These are phyloP conservation scores for Brassica nigra DNA, from an alignment of 345 rosid genomes.

Conservation along the genomic window DNA sequence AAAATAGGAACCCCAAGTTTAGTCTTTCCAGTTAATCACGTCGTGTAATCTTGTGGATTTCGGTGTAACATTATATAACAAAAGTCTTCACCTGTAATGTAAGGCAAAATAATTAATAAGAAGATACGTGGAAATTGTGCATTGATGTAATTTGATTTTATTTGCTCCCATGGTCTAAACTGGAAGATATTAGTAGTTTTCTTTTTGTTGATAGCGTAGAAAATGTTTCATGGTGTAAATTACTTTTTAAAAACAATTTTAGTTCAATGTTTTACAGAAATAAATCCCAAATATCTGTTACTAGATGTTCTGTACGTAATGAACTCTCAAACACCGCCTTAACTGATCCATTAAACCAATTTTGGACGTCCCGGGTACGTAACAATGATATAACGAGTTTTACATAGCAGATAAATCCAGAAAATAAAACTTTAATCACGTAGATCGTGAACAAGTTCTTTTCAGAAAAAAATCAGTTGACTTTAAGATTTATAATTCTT, in stretches of 20 bases:
- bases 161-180: not conserved
- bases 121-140: not conserved
- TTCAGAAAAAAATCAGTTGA: not conserved
- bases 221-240: not conserved
- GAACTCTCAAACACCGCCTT: slow-evolving; percentile 8
- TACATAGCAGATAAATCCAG: not conserved
- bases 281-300: not conserved
- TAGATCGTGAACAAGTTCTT: not conserved
- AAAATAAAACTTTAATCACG: not conserved
- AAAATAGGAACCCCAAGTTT: not conserved
- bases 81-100: not conserved
- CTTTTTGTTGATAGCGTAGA: not conserved
- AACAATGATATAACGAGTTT: not conserved
- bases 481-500: not conserved
- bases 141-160: not conserved
- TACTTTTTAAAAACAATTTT: not conserved
- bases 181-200: not conserved
- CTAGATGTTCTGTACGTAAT: not conserved
- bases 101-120: not conserved
- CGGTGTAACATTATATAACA: not conserved
- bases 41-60: not conserved
- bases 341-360: not conserved
- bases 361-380: not conserved
- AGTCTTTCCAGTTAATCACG: not conserved
- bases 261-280: not conserved